These are phyloP conservation scores for Fusarium mexicanum DNA, from an alignment of 2,329 filamentous ascomycete species.

Conservation along the genomic window DNA sequence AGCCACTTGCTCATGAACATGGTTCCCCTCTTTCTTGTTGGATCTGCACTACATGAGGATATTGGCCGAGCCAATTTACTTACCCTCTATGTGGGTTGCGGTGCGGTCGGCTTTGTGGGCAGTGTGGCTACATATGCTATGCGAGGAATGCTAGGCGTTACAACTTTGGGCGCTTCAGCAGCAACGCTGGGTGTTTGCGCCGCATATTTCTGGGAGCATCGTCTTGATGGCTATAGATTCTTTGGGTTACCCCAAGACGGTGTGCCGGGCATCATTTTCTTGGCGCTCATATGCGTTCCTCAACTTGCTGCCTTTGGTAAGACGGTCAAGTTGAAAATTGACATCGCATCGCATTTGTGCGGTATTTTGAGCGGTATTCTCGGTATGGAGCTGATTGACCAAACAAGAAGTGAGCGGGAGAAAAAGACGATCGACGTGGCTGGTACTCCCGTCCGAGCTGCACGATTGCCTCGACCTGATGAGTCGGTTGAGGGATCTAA, in stretches of 20 bases:
- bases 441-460: neutral
- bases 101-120: slow-evolving; percentile 66
- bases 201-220: slow-evolving; percentile 70
- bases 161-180: slow-evolving; percentile 74
- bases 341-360: slow-evolving; percentile 63
- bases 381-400: slow-evolving; percentile 50
- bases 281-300: slow-evolving; percentile 61
- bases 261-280: slow-evolving; percentile 63
- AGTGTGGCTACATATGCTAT: slow-evolving; percentile 63
- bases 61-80: slow-evolving; percentile 75
- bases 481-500: neutral
- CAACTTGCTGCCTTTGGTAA: slow-evolving; percentile 60
- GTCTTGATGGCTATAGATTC: slow-evolving; percentile 65
- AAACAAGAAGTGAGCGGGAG: slow-evolving; percentile 20
- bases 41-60: slow-evolving; percentile 74
- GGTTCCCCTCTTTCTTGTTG: slow-evolving; percentile 71
- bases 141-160: slow-evolving; percentile 55
- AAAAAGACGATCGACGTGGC: slow-evolving; percentile 33
- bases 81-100: slow-evolving; percentile 70
- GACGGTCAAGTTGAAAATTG: slow-evolving; percentile 54
- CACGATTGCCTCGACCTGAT: neutral
- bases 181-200: slow-evolving; percentile 69
- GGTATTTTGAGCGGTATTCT: slow-evolving; percentile 60
- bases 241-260: slow-evolving; percentile 67
- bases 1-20: slow-evolving; percentile 73